Conservation (phyloP, 208 protist species). For the Herpetomonas samuelpessoai region DNA sequence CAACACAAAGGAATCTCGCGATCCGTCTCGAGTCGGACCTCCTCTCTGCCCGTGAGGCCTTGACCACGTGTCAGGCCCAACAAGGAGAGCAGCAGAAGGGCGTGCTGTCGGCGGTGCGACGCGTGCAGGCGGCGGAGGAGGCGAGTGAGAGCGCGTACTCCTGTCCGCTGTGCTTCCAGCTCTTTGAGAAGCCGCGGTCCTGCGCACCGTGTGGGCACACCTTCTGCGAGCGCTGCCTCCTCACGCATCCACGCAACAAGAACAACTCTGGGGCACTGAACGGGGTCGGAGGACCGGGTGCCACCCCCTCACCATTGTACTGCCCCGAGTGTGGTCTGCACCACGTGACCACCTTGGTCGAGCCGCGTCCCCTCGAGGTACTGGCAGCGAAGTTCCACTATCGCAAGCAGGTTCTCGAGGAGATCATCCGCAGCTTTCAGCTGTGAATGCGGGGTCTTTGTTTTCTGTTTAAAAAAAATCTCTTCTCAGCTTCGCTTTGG, state of each 20-base stretch:
- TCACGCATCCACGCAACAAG: slow-evolving; percentile 46
- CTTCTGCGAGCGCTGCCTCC: slow-evolving; percentile 66
- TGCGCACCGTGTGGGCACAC: slow-evolving; percentile 89
- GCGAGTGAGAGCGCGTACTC: slow-evolving; percentile 73
- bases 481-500: background rate
- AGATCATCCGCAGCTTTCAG: slow-evolving; percentile 15
- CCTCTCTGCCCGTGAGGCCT: slow-evolving; percentile 6
- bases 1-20: no score
- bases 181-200: slow-evolving; percentile 47
- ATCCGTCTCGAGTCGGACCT: no score
- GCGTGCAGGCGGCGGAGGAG: slow-evolving; percentile 69
- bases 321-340: slow-evolving; percentile 38
- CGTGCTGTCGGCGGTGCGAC: slow-evolving; percentile 34
- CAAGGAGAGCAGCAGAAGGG: slow-evolving; percentile 14
- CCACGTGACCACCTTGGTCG: slow-evolving; percentile 14
- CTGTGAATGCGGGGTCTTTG: no score
- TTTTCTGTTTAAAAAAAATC: background rate
- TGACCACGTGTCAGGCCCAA: slow-evolving; percentile 3
- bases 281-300: background rate
- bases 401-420: slow-evolving; percentile 17
- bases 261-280: no score
- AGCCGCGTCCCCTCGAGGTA: slow-evolving; percentile 18
- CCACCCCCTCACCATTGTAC: slow-evolving; percentile 9
- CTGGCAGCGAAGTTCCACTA: slow-evolving; percentile 28
- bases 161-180: slow-evolving; percentile 68